Conservation (phyloP, 805 yeast species). For the Teunomyces panamensis region DNA sequence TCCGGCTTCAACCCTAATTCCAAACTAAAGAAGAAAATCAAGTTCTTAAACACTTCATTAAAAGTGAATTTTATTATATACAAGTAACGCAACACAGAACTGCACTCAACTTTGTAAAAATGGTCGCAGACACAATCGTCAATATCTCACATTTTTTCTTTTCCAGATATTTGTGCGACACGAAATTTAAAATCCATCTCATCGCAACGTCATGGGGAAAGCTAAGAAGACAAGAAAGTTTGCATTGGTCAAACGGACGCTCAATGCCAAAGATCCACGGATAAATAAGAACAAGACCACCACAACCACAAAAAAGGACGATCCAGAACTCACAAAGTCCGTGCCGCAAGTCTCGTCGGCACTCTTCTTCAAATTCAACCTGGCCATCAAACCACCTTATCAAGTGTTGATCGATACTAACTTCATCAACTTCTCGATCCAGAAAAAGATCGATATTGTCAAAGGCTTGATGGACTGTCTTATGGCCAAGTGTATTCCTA, state of each 20-base stretch:
- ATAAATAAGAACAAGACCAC: slow-evolving; percentile 35
- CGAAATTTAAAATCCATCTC: slow-evolving; percentile 3
- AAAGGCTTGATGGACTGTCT: slow-evolving; percentile 96
- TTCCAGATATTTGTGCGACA: no score
- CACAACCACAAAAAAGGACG: slow-evolving; percentile 40
- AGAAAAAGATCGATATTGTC: slow-evolving; percentile 91
- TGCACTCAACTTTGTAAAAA: no score
- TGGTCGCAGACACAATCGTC: no score
- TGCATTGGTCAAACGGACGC: slow-evolving; percentile 83
- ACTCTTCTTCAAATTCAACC: slow-evolving; percentile 88
- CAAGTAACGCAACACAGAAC: no score
- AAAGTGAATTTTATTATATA: no score
- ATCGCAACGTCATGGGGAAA: slow-evolving; percentile 69
- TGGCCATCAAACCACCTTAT: slow-evolving; percentile 96
- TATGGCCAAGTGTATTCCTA: slow-evolving; percentile 92
- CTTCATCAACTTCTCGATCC: slow-evolving; percentile 94
- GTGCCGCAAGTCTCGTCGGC: slow-evolving; percentile 95
- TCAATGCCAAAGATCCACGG: slow-evolving; percentile 70
- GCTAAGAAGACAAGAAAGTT: slow-evolving; percentile 97
- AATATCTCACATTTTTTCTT: no score
- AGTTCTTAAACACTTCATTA: no score
- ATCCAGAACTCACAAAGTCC: slow-evolving; percentile 57
- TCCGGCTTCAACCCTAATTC: no score
- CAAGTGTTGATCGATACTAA: slow-evolving; percentile 95
- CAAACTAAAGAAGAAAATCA: no score